These are phyloP conservation scores for Tilletia indica DNA, from an alignment of 1,284 basidiomycete species.

Conservation along the genomic window DNA sequence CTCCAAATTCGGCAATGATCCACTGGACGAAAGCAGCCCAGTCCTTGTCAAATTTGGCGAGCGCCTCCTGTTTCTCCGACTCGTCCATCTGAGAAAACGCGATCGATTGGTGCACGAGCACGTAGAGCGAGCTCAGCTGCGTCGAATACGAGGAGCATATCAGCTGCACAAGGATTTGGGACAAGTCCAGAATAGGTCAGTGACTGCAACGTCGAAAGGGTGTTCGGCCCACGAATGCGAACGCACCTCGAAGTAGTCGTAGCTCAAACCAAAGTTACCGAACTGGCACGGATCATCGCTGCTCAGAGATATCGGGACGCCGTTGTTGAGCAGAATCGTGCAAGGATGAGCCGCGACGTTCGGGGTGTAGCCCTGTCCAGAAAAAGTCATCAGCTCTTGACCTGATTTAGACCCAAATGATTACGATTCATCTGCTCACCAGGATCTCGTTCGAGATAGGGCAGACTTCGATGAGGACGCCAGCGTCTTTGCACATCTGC, in stretches of 20 bases:
- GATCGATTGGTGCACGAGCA: slow-evolving; percentile 32
- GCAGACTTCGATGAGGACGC: slow-evolving; percentile 67
- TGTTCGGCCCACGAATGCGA: not conserved
- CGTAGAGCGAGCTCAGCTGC: slow-evolving; percentile 28
- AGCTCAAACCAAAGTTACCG: slow-evolving; percentile 66
- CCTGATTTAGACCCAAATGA: slow-evolving; percentile 24
- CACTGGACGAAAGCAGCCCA: slow-evolving; percentile 34
- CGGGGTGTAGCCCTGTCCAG: slow-evolving; percentile 19
- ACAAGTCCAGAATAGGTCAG: not conserved
- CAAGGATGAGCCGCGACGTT: slow-evolving; percentile 61
- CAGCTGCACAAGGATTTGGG: slow-evolving; percentile 25
- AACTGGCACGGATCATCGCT: slow-evolving; percentile 76
- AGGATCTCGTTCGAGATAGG: slow-evolving; percentile 49
- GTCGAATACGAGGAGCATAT: slow-evolving; percentile 27
- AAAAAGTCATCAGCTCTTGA: slow-evolving; percentile 28
- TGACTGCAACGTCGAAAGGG: not conserved
- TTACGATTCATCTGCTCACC: not conserved
- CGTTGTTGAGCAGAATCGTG: slow-evolving; percentile 68
- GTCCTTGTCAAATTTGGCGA: slow-evolving; percentile 31
- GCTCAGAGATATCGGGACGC: slow-evolving; percentile 68
- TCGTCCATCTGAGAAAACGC: slow-evolving; percentile 28
- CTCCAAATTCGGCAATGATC: slow-evolving; percentile 21
- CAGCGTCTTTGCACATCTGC: slow-evolving; percentile 65
- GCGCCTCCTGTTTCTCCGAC: slow-evolving; percentile 22
- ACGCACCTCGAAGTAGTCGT: slow-evolving; percentile 40